Evolutionary conservation across 176 grass and related monocot species (phyloP).

Genomic region (Dendrocalamus sinicus): DNA sequence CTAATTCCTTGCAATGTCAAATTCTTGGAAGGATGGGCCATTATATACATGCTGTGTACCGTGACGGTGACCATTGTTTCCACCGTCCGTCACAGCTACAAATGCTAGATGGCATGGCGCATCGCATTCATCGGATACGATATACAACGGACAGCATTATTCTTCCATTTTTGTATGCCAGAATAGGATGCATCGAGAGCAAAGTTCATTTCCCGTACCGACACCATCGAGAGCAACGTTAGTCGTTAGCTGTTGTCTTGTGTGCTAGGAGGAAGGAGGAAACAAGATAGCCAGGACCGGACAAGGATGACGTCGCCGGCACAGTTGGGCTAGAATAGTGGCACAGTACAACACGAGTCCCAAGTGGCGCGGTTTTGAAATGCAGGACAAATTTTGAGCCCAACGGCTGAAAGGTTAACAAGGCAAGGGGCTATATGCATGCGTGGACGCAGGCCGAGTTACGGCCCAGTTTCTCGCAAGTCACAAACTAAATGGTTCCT

Average conservation of each 20-base stretch:
- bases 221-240: not conserved
- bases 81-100: not conserved
- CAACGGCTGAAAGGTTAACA: too few relatives aligned
- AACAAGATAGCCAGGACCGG: not conserved
- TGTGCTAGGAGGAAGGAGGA: not conserved
- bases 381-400: too few relatives aligned
- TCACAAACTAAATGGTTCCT: not conserved
- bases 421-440: not conserved
- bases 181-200: not conserved
- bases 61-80: not conserved
- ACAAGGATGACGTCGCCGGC: not conserved
- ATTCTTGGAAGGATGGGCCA: not conserved
- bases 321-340: not conserved
- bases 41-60: not conserved
- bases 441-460: not conserved
- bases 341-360: not conserved
- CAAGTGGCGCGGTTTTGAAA: not conserved
- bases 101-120: not conserved
- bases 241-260: not conserved
- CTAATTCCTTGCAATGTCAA: not conserved
- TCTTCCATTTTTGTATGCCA: not conserved
- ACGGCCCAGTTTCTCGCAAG: not conserved
- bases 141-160: not conserved
- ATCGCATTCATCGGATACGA: not conserved
- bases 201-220: not conserved